Conservation (phyloP, 768 basidiomycete genomes). For the Auricularia sp. region DNA sequence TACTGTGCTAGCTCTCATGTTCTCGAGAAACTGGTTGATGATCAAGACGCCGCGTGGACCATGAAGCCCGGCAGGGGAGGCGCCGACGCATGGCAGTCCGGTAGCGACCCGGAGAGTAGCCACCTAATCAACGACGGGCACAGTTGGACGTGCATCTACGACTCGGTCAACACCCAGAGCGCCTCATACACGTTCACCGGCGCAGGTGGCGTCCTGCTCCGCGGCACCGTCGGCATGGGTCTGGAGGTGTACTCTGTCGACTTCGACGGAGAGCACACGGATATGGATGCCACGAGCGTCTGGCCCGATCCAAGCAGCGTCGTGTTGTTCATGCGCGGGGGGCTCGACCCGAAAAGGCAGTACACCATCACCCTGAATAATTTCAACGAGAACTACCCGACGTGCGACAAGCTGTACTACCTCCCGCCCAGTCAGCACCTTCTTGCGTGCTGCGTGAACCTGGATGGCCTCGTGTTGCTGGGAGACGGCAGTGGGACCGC, state of each 20-base stretch:
- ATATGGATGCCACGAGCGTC: not conserved
- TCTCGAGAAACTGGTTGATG: not conserved
- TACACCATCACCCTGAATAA: not conserved
- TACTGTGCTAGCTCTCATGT: not conserved
- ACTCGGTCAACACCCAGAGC: not conserved
- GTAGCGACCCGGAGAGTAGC: not conserved
- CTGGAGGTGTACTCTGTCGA: not conserved
- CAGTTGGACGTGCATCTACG: constrained; percentile 5
- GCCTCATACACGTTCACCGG: not conserved
- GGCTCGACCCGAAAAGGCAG: not conserved
- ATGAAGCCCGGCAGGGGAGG: not conserved
- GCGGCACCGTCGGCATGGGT: not conserved
- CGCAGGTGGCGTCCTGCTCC: not conserved
- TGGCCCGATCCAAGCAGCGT: not conserved
- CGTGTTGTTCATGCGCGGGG: not conserved
- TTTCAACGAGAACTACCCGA: not conserved
- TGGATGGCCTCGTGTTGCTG: not conserved
- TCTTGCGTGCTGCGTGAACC: not conserved
- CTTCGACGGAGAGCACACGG: not conserved
- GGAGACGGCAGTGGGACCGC: not conserved
- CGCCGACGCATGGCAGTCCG: not conserved
- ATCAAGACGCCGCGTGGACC: not conserved
- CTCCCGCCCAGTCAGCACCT: not conserved
- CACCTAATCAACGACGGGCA: not conserved
- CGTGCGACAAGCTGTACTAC: not conserved